These are phyloP conservation scores for Pyrus hybrid DNA, from an alignment of 331 rosid species.

Conservation along the genomic window DNA sequence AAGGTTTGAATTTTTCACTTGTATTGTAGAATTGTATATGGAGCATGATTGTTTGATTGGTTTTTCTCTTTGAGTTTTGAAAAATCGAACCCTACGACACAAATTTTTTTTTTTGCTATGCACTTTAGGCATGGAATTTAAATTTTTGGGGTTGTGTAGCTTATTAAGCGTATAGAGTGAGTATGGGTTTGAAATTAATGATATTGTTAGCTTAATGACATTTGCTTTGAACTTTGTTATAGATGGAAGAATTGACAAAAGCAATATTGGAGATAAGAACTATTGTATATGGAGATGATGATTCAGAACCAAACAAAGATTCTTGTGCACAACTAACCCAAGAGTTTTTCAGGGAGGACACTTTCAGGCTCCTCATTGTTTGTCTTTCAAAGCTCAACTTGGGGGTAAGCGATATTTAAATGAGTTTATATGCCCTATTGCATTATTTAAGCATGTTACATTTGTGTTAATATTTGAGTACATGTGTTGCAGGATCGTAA, in stretches of 20 bases:
- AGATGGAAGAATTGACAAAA: constrained; percentile 30
- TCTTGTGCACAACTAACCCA: constrained; percentile 35
- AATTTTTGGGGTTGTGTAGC: too few relatives aligned
- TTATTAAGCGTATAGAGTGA: background rate
- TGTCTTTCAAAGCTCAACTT: constrained; percentile 27
- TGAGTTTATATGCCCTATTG: background rate
- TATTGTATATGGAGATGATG: constrained; percentile 29
- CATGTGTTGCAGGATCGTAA: constrained; percentile 21
- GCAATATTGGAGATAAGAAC: constrained; percentile 29
- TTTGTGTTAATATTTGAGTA: background rate
- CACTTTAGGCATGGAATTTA: too few relatives aligned
- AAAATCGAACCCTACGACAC: background rate
- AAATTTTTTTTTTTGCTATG: too few relatives aligned
- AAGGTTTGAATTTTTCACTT: background rate
- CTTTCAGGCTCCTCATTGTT: constrained; percentile 22
- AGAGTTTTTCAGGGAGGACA: constrained; percentile 35
- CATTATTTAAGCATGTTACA: background rate
- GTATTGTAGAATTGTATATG: background rate
- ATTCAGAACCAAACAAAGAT: constrained; percentile 29
- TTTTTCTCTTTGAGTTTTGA: background rate
- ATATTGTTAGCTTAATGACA: background rate
- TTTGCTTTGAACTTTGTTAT: background rate
- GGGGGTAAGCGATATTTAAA: constrained; percentile 11
- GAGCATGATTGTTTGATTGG: background rate
- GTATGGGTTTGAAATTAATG: background rate